A percentile compares a stretch with the other conserved stretches of the same genome.
Evolutionary conservation across 805 yeast genomes (phyloP).

Genomic region (Candida arabinofermentans): DNA sequence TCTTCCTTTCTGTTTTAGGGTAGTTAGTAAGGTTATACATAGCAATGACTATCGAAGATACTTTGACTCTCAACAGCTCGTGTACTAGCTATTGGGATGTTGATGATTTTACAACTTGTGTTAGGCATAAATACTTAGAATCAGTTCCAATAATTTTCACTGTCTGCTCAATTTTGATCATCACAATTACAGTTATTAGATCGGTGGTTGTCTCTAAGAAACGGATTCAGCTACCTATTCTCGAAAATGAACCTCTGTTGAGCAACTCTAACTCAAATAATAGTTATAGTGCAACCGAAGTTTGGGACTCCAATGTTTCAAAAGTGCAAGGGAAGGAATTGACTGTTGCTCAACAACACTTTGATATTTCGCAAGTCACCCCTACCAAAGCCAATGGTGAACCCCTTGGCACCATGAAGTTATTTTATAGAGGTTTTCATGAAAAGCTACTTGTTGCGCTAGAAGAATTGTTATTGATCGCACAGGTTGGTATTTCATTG

Average conservation of each 20-base stretch:
- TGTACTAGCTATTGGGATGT: slow-evolving; percentile 22
- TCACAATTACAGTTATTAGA: slow-evolving; percentile 6
- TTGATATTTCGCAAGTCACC: slow-evolving; percentile 54
- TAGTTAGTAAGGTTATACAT: not conserved
- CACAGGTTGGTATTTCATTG: slow-evolving; percentile 35
- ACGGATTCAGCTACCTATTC: slow-evolving; percentile 2
- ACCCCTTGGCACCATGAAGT: slow-evolving; percentile 50
- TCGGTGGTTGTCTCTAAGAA: slow-evolving; percentile 7
- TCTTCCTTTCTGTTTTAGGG: no score
- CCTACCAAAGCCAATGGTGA: slow-evolving; percentile 57
- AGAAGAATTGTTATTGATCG: slow-evolving; percentile 38
- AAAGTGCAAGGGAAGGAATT: not conserved
- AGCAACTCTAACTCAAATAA: not conserved
- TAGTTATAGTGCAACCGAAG: slow-evolving; percentile 23
- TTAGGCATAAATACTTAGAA: slow-evolving; percentile 36
- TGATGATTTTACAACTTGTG: slow-evolving; percentile 50
- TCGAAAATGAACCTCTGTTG: slow-evolving; percentile 19
- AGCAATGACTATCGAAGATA: not conserved
- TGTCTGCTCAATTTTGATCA: slow-evolving; percentile 28
- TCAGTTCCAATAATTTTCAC: slow-evolving; percentile 28
- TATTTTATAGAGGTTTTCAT: slow-evolving; percentile 42
- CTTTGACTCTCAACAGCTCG: not conserved
- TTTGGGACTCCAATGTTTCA: slow-evolving; percentile 4
- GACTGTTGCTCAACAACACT: slow-evolving; percentile 52
- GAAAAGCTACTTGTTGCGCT: slow-evolving; percentile 52